Evolutionary conservation across 2,329 filamentous ascomycete genomes (phyloP).

Genomic region (Ophiostoma fasciatum): DNA sequence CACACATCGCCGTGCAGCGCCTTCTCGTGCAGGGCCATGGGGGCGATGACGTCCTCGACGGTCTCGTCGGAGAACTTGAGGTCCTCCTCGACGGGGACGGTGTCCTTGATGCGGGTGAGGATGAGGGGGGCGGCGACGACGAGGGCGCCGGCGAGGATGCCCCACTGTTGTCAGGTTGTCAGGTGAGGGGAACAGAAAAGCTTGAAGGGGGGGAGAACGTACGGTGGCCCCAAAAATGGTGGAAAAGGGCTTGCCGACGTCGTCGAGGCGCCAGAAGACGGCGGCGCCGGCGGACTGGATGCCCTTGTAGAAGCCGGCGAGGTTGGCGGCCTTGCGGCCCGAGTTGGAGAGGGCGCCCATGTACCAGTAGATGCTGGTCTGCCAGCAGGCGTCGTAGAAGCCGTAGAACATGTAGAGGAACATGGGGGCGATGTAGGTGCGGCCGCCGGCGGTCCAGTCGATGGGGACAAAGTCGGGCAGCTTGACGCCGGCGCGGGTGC

Average conservation of each 20-base stretch:
- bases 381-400: constrained; percentile 79
- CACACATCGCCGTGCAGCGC: constrained; percentile 2
- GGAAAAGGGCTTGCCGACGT: constrained; percentile 46
- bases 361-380: constrained; percentile 87
- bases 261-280: constrained; percentile 59
- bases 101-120: constrained; percentile 64
- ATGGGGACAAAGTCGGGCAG: constrained; percentile 14
- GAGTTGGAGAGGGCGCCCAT: constrained; percentile 93
- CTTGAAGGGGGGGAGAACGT: constrained; percentile 12
- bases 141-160: constrained; percentile 56
- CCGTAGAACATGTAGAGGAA: constrained; percentile 86
- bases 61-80: constrained; percentile 77
- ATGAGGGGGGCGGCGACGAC: constrained; percentile 68
- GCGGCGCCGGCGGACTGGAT: constrained; percentile 80
- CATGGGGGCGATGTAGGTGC: constrained; percentile 57
- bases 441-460: constrained; percentile 52
- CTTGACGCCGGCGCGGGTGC: constrained; percentile 26
- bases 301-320: constrained; percentile 40
- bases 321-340: constrained; percentile 78
- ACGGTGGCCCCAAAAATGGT: constrained; percentile 50
- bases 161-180: constrained; percentile 43
- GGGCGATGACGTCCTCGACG: constrained; percentile 46
- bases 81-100: constrained; percentile 68
- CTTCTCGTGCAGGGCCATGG: constrained; percentile 11
- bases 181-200: neutral